Percentiles rank a stretch among this genome's conserved stretches.
Evolutionary conservation across 2,329 filamentous ascomycete species (phyloP).

Genomic region (Fusarium virguliforme): DNA sequence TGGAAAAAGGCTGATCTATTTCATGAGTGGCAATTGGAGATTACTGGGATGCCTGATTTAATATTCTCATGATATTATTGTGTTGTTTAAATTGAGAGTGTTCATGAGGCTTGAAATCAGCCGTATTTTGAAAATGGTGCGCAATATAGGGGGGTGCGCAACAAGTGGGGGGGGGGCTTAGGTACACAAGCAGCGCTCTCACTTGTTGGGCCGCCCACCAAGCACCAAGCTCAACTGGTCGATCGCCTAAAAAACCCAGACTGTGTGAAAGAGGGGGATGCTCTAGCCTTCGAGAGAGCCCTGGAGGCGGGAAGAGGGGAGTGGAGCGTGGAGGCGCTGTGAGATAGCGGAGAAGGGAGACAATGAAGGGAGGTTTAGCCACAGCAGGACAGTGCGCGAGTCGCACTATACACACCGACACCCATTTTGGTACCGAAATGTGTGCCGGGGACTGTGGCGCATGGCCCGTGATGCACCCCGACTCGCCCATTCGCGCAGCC

Average conservation of each 20-base stretch:
- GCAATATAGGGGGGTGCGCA: no score
- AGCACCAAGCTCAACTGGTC: slow-evolving; percentile 52
- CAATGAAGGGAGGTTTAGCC: slow-evolving; percentile 40
- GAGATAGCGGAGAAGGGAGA: slow-evolving; percentile 48
- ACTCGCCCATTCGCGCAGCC: slow-evolving; percentile 36
- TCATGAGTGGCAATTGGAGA: no score
- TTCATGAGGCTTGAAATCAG: no score
- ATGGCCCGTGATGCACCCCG: slow-evolving; percentile 39
- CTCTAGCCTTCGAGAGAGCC: slow-evolving; percentile 26
- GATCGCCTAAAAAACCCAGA: slow-evolving; percentile 47
- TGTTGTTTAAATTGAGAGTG: no score
- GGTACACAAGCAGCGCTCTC: slow-evolving; percentile 40
- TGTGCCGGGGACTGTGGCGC: slow-evolving; percentile 36
- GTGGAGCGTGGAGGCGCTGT: slow-evolving; percentile 46
- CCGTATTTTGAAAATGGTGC: no score
- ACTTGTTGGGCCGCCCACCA: slow-evolving; percentile 54
- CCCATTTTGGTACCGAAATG: slow-evolving; percentile 12
- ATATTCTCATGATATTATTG: no score
- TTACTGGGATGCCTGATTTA: no score
- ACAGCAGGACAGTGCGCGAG: slow-evolving; percentile 36
- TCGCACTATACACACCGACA: slow-evolving; percentile 6
- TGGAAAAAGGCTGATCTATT: no score
- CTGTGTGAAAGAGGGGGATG: slow-evolving; percentile 43
- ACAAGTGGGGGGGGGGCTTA: no score
- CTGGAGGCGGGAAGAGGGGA: slow-evolving; percentile 17